Percentiles rank a stretch among this genome's conserved stretches.
These are phyloP conservation scores for Citrus medica DNA, from an alignment of 345 rosid genomes.

Conservation along the genomic window DNA sequence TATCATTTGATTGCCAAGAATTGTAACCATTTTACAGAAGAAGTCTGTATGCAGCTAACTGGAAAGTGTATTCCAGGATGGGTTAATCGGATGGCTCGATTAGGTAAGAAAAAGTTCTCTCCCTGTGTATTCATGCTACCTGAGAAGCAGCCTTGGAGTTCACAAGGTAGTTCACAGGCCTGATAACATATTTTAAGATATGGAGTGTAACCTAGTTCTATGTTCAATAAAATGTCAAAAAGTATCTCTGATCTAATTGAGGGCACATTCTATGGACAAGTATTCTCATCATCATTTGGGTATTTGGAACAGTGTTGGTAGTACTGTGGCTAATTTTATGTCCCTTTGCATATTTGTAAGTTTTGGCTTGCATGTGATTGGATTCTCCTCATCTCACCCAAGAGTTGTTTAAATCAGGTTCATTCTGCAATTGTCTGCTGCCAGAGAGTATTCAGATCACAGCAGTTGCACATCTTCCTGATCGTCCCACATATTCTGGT, in stretches of 20 bases:
- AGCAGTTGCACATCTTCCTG: conserved; percentile 76
- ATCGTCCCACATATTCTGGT: conserved; percentile 74
- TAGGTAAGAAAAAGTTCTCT: conserved; percentile 50
- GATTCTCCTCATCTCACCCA: conserved; percentile 14
- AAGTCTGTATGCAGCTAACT: conserved; percentile 62
- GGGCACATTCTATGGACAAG: background rate
- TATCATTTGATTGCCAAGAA: conserved; percentile 97
- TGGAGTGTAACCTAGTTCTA: background rate
- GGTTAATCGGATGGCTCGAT: conserved; percentile 85
- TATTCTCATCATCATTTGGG: background rate
- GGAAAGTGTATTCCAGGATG: conserved; percentile 94
- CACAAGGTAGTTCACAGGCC: background rate
- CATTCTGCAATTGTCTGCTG: conserved; percentile 87
- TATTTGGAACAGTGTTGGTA: background rate
- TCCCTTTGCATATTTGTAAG: background rate
- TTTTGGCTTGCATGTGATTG: background rate
- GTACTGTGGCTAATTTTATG: background rate
- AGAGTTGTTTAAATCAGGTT: conserved; percentile 52
- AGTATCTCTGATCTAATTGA: background rate
- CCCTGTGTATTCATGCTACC: background rate
- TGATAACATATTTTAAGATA: conserved; percentile 6
- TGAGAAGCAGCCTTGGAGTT: conserved; percentile 3
- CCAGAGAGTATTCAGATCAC: conserved; percentile 84
- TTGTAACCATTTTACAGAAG: conserved; percentile 94
- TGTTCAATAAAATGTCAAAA: background rate